These are phyloP conservation scores for Phytophthora tubulina DNA, from an alignment of 352 stramenopile species.

Conservation along the genomic window DNA sequence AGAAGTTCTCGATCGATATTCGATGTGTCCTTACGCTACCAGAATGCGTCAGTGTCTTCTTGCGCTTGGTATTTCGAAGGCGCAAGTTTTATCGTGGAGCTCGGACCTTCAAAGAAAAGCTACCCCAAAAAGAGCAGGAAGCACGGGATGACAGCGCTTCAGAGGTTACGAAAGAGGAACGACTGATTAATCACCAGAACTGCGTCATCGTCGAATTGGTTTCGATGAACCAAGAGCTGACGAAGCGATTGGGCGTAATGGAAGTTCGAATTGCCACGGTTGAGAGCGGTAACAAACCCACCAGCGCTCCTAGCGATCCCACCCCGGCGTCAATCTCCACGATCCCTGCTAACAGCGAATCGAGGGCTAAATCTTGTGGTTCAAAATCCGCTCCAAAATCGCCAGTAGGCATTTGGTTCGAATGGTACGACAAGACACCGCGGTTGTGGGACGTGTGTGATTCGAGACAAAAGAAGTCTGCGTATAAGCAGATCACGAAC, in stretches of 20 bases:
- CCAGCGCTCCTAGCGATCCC: background rate
- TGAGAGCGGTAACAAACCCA: background rate
- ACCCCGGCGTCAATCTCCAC: background rate
- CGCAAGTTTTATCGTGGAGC: conserved; percentile 15
- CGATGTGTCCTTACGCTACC: conserved; percentile 16
- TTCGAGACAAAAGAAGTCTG: conserved; percentile 14
- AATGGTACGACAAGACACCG: conserved; percentile 19
- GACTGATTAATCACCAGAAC: conserved; percentile 18
- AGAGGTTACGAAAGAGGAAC: conserved; percentile 3
- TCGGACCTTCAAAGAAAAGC: background rate
- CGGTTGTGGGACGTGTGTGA: conserved; percentile 11
- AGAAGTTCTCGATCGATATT: conserved; percentile 13
- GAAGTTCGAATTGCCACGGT: conserved; percentile 7
- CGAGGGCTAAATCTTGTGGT: background rate
- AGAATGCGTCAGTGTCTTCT: conserved; percentile 1
- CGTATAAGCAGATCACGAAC: conserved; percentile 14
- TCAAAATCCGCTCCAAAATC: background rate
- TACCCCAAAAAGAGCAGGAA: background rate
- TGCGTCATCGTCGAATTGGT: conserved; percentile 15
- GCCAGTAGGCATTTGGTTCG: conserved; percentile 6
- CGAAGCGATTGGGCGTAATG: background rate
- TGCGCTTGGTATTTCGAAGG: conserved; percentile 2
- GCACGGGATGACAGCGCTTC: background rate
- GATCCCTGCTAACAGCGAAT: background rate
- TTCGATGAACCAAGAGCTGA: conserved; percentile 15